Evolutionary conservation across 179 eudicot species (phyloP).

Genomic region (Gypsophila paniculata): DNA sequence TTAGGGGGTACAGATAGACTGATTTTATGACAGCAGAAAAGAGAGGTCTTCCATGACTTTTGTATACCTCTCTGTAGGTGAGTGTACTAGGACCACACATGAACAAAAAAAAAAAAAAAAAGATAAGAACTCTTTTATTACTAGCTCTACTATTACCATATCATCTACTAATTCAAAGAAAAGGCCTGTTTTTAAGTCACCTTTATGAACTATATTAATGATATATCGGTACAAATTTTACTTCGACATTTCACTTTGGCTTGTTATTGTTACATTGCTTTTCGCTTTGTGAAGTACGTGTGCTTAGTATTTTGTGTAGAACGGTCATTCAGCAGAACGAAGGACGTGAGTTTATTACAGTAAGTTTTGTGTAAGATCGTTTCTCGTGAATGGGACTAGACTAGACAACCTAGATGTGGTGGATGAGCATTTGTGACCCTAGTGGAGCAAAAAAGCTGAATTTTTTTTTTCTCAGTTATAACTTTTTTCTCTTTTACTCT

Average conservation of each 20-base stretch:
- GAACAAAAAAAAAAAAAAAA: neutral
- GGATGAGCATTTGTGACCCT: slow-evolving; percentile 20
- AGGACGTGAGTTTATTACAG: neutral
- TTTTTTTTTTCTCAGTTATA: neutral
- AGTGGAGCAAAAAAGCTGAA: slow-evolving; percentile 29
- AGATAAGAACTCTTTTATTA: slow-evolving; percentile 1
- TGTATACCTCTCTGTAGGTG: slow-evolving; percentile 51
- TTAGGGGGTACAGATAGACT: slow-evolving; percentile 60
- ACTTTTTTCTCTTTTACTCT: neutral
- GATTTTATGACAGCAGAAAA: slow-evolving; percentile 42
- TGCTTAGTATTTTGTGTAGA: neutral
- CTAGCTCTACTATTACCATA: slow-evolving; percentile 14
- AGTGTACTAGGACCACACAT: slow-evolving; percentile 59
- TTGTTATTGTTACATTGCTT: neutral
- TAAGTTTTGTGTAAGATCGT: neutral
- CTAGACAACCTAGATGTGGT: neutral
- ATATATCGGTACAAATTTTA: neutral
- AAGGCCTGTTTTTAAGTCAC: slow-evolving; percentile 21
- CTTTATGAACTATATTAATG: slow-evolving; percentile 23
- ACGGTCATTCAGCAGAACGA: neutral
- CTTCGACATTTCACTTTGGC: neutral
- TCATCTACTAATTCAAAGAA: slow-evolving; percentile 17
- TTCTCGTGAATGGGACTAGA: too few species aligned
- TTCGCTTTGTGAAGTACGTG: neutral
- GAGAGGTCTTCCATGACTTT: slow-evolving; percentile 41